A percentile compares a stretch with the other conserved stretches of the same genome.
Evolutionary conservation across 208 protist species (phyloP).

Genomic region (Porcisia hertigi): DNA sequence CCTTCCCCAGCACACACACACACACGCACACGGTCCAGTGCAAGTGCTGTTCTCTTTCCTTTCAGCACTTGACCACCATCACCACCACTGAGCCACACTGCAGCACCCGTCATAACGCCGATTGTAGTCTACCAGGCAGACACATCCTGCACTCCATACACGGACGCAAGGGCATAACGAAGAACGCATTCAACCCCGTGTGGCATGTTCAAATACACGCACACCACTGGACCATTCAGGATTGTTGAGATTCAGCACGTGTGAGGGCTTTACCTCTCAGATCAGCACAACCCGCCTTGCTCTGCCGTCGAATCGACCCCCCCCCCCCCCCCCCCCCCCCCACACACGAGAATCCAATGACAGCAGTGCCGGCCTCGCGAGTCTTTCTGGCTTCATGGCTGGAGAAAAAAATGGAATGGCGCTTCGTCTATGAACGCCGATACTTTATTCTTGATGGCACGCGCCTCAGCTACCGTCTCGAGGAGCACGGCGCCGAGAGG

Average conservation of each 20-base stretch:
- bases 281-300: too few relatives aligned
- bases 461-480: constrained; percentile 61
- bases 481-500: constrained; percentile 49
- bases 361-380: constrained; percentile 9
- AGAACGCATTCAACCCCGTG: neutral
- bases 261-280: too few relatives aligned
- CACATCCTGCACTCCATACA: neutral
- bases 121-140: neutral
- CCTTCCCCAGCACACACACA: neutral
- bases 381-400: constrained; percentile 57
- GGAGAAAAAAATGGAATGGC: constrained; percentile 83
- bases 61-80: neutral
- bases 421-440: constrained; percentile 65
- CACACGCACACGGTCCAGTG: neutral
- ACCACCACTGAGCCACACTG: neutral
- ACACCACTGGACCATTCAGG: neutral
- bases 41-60: neutral
- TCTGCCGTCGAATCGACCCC: neutral
- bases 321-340: neutral
- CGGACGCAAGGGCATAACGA: neutral
- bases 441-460: constrained; percentile 63
- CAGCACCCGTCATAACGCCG: neutral
- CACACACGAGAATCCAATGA: neutral
- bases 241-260: too few relatives aligned
- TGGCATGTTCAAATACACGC: neutral